Conservation (phyloP, 75 land plant genomes). For the Larix kaempferi region DNA sequence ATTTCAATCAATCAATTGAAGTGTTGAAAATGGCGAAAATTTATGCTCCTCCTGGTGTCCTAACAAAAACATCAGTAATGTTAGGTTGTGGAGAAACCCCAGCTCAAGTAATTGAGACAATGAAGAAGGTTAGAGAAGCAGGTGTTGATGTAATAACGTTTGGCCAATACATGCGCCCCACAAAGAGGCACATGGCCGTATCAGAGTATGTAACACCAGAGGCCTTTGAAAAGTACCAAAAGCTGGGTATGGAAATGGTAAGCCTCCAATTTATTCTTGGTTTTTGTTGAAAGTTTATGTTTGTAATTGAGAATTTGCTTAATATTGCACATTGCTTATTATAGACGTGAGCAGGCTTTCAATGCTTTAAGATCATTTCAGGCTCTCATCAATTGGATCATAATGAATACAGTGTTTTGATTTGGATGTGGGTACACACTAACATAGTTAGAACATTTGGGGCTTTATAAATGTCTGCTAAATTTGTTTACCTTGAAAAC, state of each 20-base stretch:
- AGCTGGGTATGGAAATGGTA: constrained; percentile 91
- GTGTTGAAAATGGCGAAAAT: constrained; percentile 87
- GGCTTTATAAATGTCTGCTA: too few species aligned
- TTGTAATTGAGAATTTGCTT: too few species aligned
- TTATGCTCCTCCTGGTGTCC: constrained; percentile 77
- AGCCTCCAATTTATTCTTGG: not conserved
- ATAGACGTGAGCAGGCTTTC: too few species aligned
- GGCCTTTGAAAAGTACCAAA: constrained; percentile 84
- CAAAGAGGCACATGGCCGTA: constrained; percentile 97
- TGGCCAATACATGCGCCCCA: constrained; percentile 99
- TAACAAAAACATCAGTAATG: constrained; percentile 97
- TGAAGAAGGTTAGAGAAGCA: constrained; percentile 91
- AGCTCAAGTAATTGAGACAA: constrained; percentile 73
- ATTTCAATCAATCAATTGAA: constrained; percentile 91
- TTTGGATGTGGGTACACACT: too few species aligned
- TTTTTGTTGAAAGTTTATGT: too few species aligned
- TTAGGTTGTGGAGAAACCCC: constrained; percentile 99
- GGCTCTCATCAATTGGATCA: too few species aligned
- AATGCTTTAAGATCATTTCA: too few species aligned
- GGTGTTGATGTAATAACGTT: constrained; percentile 99
- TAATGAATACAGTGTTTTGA: too few species aligned
- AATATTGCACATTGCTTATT: too few species aligned
- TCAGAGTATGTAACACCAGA: constrained; percentile 96
- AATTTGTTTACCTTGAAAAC: too few species aligned
- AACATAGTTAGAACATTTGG: too few species aligned